A percentile compares a stretch with the other conserved stretches of the same genome.
Conservation (phyloP, 768 basidiomycete species). For the Pleurotus giganteus region DNA sequence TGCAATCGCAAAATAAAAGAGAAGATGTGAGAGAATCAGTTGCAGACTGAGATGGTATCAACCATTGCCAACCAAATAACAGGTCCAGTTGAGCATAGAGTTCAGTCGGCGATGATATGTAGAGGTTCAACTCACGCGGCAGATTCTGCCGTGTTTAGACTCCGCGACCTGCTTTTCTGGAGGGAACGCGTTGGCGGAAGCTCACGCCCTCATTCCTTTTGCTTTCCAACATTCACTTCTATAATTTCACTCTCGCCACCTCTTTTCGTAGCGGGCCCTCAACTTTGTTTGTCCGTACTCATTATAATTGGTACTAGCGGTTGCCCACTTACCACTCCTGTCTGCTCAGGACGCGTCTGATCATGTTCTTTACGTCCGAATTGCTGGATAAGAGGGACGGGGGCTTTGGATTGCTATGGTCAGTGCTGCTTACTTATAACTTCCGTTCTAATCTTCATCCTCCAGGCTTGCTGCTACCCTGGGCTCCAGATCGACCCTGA, state of each 20-base stretch:
- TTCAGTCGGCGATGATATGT: too few species aligned
- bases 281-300: too few species aligned
- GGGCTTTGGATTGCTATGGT: constrained; percentile 90
- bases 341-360: too few species aligned
- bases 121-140: too few species aligned
- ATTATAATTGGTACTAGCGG: too few species aligned
- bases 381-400: constrained; percentile 79
- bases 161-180: background rate
- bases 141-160: constrained; percentile 21
- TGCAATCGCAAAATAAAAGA: too few species aligned
- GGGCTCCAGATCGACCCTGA: constrained; percentile 84
- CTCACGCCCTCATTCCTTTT: background rate
- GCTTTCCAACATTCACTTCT: background rate
- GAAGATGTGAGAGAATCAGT: too few species aligned
- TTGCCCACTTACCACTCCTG: too few species aligned
- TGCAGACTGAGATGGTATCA: too few species aligned
- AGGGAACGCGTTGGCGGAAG: background rate
- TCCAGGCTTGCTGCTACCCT: constrained; percentile 88
- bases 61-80: too few species aligned
- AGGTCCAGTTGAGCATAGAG: too few species aligned
- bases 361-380: constrained; percentile 88
- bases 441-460: background rate
- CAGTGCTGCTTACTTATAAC: constrained; percentile 4
- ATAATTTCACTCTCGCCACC: too few species aligned
- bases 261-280: background rate